Evolutionary conservation across 345 rosid genomes (phyloP), one percentile per base, ranked within the genome.

Genomic region (Carallia brachiata): DNA sequence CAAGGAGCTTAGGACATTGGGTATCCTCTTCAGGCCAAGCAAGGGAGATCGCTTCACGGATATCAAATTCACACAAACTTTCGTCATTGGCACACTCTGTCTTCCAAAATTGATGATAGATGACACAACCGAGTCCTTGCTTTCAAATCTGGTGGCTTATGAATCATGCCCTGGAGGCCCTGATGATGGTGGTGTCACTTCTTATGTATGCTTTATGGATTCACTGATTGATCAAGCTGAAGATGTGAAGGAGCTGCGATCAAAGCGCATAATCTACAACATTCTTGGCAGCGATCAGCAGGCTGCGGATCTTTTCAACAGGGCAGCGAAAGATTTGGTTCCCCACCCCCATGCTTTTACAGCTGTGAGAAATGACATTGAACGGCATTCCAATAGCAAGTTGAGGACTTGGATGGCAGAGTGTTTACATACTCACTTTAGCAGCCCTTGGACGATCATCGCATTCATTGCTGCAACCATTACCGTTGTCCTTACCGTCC

Each of bases 91-190:
- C 28, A 32, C n/a, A 12, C 48, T 80, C 30, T 19, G 5, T 3
- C 67, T 80, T 2, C 83, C 77, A 1, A 62, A 36, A 8, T 48
- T 80, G 0, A 57, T 13, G 0, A 55, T 55, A 55, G 23, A 55
- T 55, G 72, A 66, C 47, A 65, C 73, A 16, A 76, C 80, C 1
- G 62, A 23, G 6, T 30, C 77, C 28, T 55, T 60, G 48, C 67
- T 80, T 10, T 50, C 65, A 19, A 79, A 79, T 69, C 48, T 79
- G 71, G 53, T 62, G 31, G 79, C 77, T 28, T 68, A 71, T 19
- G 79, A 71, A 50, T 54, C 62, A 67, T 65, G 62, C 56, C 72
- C 55, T 2, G 65, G 65, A 19, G 31, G n/a, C 6, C 0, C 23
- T 1, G 62, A 79, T 12, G 52, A 66, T 5, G 65, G 57, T 15